A percentile compares a stretch with the other conserved stretches of the same genome.
phyloP scores from a whole-genome alignment of 768 basidiomycete species.

The Pleurotus platypus region DNA sequence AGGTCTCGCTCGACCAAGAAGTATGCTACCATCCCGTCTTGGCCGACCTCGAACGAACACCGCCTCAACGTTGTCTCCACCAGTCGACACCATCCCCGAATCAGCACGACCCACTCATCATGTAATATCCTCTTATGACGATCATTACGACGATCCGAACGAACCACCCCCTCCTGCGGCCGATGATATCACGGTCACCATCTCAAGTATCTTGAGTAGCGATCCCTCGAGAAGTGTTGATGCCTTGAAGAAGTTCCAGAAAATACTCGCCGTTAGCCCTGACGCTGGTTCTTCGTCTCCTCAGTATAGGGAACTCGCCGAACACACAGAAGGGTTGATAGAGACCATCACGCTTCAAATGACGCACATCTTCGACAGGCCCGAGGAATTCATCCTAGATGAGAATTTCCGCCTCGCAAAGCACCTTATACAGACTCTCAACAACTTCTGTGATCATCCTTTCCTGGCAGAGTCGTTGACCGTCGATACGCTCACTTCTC shows the following conservation, averaged over 20 bases:
- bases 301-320: slow-evolving; percentile 74
- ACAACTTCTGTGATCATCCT: slow-evolving; percentile 89
- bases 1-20: slow-evolving; percentile 55
- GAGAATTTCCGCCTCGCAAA: slow-evolving; percentile 93
- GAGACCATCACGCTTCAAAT: slow-evolving; percentile 90
- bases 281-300: slow-evolving; percentile 67
- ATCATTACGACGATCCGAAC: slow-evolving; percentile 23
- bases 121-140: not conserved
- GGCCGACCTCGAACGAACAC: slow-evolving; percentile 59
- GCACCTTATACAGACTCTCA: slow-evolving; percentile 94
- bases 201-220: slow-evolving; percentile 86
- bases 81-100: slow-evolving; percentile 13
- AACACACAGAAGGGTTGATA: slow-evolving; percentile 79
- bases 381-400: slow-evolving; percentile 65
- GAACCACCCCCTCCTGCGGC: slow-evolving; percentile 27
- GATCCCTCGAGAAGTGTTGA: slow-evolving; percentile 87
- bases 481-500: slow-evolving; percentile 75
- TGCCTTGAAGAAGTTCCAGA: slow-evolving; percentile 90
- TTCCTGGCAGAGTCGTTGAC: slow-evolving; percentile 86
- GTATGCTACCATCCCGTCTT: slow-evolving; percentile 70
- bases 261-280: slow-evolving; percentile 72
- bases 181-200: slow-evolving; percentile 74
- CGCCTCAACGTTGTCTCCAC: slow-evolving; percentile 11
- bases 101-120: not conserved
- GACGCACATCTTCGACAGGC: slow-evolving; percentile 86